phyloP scores from a whole-genome alignment of 257 asterid genomes.

The Lavandula angustifolia region DNA sequence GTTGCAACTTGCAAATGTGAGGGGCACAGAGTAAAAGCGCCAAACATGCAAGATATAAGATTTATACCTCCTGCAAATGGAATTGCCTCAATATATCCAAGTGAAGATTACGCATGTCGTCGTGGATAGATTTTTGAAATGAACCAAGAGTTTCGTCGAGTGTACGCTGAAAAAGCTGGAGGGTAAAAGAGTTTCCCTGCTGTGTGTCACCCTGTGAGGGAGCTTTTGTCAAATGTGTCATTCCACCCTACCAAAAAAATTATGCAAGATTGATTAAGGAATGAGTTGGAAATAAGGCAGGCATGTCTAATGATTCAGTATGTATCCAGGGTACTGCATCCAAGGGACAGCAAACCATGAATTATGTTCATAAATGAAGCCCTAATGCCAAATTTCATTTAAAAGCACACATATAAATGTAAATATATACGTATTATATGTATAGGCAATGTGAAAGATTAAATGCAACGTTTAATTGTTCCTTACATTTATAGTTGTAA shows the following conservation, averaged over 20 bases:
- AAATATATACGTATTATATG: background rate
- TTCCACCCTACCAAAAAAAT: conserved; percentile 62
- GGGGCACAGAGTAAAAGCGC: conserved; percentile 10
- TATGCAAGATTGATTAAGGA: conserved; percentile 15
- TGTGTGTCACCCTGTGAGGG: conserved; percentile 52
- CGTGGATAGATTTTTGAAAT: conserved; percentile 86
- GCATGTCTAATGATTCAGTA: background rate
- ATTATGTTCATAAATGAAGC: too few species aligned
- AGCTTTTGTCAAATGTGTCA: conserved; percentile 43
- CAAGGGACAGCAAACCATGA: too few species aligned
- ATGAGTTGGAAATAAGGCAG: background rate
- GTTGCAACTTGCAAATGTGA: conserved; percentile 11
- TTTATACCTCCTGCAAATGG: conserved; percentile 88
- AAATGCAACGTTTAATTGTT: conserved; percentile 13
- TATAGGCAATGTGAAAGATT: conserved; percentile 2
- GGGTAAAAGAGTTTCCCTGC: conserved; percentile 80
- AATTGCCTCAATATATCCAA: conserved; percentile 81
- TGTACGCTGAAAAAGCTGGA: conserved; percentile 89
- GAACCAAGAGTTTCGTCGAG: conserved; percentile 88
- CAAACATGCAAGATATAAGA: background rate
- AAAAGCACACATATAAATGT: too few species aligned
- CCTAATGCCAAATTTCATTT: too few species aligned
- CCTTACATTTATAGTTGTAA: conserved; percentile 64
- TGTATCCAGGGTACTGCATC: too few species aligned
- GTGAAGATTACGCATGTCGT: conserved; percentile 90